Percentiles rank a stretch among this genome's conserved stretches.
Evolutionary conservation across 2,329 filamentous ascomycete species (phyloP).

Genomic region (Fusarium subtropicale): DNA sequence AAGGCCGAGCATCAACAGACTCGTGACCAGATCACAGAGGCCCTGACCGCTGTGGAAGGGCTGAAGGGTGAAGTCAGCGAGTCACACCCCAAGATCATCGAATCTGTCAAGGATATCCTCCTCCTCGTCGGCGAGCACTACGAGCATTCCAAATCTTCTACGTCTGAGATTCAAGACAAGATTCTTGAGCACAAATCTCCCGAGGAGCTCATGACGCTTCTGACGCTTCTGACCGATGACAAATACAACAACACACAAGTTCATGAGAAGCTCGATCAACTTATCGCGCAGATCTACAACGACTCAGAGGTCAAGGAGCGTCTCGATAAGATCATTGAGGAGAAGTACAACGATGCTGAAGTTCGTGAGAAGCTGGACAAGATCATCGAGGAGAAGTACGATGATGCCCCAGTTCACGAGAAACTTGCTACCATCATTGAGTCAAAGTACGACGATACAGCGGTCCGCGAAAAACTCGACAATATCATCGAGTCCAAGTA

Average conservation of each 20-base stretch:
- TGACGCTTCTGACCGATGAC: conserved; percentile 57
- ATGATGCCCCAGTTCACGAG: conserved; percentile 59
- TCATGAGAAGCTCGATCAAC: conserved; percentile 47
- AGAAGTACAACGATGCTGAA: conserved; percentile 22
- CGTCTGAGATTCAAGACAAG: conserved; percentile 66
- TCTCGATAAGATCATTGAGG: conserved; percentile 36
- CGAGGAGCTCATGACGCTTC: conserved; percentile 66
- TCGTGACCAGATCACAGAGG: conserved; percentile 81
- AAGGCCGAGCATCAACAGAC: conserved; percentile 87
- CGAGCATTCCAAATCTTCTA: conserved; percentile 81
- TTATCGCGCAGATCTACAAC: conserved; percentile 45
- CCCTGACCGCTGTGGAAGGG: conserved; percentile 77
- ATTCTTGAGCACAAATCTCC: conserved; percentile 71
- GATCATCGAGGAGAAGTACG: conserved; percentile 63
- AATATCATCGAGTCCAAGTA: conserved; percentile 65
- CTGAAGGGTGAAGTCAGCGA: conserved; percentile 84
- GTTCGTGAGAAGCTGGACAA: conserved; percentile 25
- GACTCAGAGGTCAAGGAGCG: conserved; percentile 48
- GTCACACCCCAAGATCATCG: conserved; percentile 88
- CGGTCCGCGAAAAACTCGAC: conserved; percentile 49
- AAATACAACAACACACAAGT: conserved; percentile 58
- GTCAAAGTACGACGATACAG: conserved; percentile 47
- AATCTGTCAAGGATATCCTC: conserved; percentile 87
- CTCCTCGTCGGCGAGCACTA: conserved; percentile 86
- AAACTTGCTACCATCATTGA: conserved; percentile 62